These are phyloP conservation scores for Henningerozyma blattae DNA, from an alignment of 805 yeast genomes.

Conservation along the genomic window DNA sequence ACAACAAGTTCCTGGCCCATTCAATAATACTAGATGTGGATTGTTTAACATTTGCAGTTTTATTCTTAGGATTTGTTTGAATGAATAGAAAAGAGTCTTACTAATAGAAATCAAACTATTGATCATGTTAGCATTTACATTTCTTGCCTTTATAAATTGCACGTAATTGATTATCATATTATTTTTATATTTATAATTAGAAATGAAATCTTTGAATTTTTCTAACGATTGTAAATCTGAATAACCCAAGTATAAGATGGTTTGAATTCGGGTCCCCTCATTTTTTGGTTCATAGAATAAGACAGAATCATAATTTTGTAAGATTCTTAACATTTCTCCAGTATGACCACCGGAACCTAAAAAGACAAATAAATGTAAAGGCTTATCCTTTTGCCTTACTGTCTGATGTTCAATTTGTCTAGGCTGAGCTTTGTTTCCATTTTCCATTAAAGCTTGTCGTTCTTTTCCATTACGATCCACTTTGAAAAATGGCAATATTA, in stretches of 20 bases:
- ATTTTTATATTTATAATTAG: not conserved
- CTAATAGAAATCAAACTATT: conserved; percentile 25
- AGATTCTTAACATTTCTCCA: conserved; percentile 80
- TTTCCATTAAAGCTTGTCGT: too few species aligned
- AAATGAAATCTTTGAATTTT: conserved; percentile 24
- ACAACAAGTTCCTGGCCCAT: conserved; percentile 29
- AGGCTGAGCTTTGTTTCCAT: too few species aligned
- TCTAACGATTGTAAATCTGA: conserved; percentile 27
- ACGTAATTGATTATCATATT: conserved; percentile 9
- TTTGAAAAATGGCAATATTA: not conserved
- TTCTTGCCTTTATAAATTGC: conserved; percentile 23
- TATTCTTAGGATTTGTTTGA: conserved; percentile 9
- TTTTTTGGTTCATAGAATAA: conserved; percentile 35
- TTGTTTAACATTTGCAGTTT: conserved; percentile 9
- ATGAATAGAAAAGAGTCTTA: conserved; percentile 19
- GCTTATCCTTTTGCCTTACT: conserved; percentile 3
- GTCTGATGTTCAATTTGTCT: too few species aligned
- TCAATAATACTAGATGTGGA: conserved; percentile 24
- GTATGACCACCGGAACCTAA: conserved; percentile 96
- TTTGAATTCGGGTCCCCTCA: conserved; percentile 6
- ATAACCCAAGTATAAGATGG: conserved; percentile 27
- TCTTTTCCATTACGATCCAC: too few species aligned
- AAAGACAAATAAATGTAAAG: conserved; percentile 39
- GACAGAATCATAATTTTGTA: conserved; percentile 28
- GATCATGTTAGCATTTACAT: conserved; percentile 27